phyloP scores from a whole-genome alignment of 1,139 yeast genomes.

The Blastobotrys indianensis region DNA sequence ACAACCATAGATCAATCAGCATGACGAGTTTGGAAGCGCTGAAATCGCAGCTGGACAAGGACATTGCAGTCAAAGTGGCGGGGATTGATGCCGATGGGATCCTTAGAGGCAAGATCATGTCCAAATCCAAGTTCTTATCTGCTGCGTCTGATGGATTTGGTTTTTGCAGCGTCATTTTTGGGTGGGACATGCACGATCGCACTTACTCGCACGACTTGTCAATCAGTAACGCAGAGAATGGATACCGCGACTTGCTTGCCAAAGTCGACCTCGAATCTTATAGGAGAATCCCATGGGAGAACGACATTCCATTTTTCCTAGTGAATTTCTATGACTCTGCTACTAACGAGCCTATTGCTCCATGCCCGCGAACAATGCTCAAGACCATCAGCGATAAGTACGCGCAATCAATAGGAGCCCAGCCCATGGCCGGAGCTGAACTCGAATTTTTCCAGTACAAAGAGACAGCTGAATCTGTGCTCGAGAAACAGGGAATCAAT shows the following conservation, averaged over 20 bases:
- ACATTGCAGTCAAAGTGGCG: slow-evolving; percentile 32
- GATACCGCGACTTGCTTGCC: slow-evolving; percentile 33
- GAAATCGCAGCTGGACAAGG: slow-evolving; percentile 17
- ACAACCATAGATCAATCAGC: too few relatives aligned
- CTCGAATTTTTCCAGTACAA: slow-evolving; percentile 34
- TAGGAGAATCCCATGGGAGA: slow-evolving; percentile 33
- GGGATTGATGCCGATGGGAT: slow-evolving; percentile 37
- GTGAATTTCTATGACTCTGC: slow-evolving; percentile 28
- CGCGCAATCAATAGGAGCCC: slow-evolving; percentile 14
- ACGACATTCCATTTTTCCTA: slow-evolving; percentile 30
- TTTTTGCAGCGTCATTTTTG: slow-evolving; percentile 33
- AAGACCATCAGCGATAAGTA: slow-evolving; percentile 19
- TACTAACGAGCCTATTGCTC: slow-evolving; percentile 28
- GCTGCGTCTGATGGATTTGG: slow-evolving; percentile 31
- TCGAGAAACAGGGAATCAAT: slow-evolving; percentile 26
- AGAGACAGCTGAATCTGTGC: slow-evolving; percentile 29
- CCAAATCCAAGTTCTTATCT: slow-evolving; percentile 30
- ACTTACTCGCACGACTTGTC: slow-evolving; percentile 27
- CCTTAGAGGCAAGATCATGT: slow-evolving; percentile 34
- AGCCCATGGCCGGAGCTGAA: slow-evolving; percentile 34
- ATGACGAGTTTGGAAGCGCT: slow-evolving; percentile 2
- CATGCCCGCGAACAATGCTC: slow-evolving; percentile 33
- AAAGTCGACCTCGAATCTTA: slow-evolving; percentile 26
- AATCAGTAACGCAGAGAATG: slow-evolving; percentile 32
- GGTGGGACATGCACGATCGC: slow-evolving; percentile 37